Base-by-base conservation (phyloP, 768 basidiomycete genomes). In the Mycena maculata region DNA sequence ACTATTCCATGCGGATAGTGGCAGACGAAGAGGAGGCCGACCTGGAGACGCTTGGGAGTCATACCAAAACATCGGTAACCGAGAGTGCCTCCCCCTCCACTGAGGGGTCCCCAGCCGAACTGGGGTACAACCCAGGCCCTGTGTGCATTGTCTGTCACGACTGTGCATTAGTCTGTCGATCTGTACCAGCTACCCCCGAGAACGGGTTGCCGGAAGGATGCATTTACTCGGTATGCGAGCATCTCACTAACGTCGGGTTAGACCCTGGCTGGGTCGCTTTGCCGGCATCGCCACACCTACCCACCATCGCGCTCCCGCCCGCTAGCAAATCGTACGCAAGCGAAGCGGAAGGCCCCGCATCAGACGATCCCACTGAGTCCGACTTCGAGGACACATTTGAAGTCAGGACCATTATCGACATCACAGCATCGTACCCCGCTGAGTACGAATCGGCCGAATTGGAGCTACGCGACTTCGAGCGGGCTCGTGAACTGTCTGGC, bases 1-100 rank as follows among this genome's bases (percentile, higher is more conserved):
- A 61, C 41, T 52, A 44, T n/a, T 27, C 49, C 20, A 61, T 61
- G 49, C 3, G 59, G 11, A 20, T 60, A 9, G 48, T n/a, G 15
- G 3, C 33, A 2, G 18, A 18, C 20, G 59, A 48, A 1, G 45
- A 13, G 9, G 30, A 36, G 8, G n/a, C n/a, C n/a, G 44, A 59
- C 7, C 20, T 1, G 11, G 38, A 48, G 3, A 6, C 7, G 9
- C 9, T 16, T 12, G 13, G 6, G 5, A 45, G 3, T 18, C 31
- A 47, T 2, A 44, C 41, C 4, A 18, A 42, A 11, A 44, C 42
- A 28, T 31, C n/a, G 13, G 27, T 25, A 13, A 25, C 15, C 5
- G 11, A 39, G 12, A 25, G 20, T 18, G 1, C 30, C 18, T 18
- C n/a, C n/a, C 33, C 31, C n/a, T 9, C 10, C n/a, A 33, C 44